These are phyloP conservation scores for Tephrocybe sp. DNA, from an alignment of 768 basidiomycete species.

Conservation along the genomic window DNA sequence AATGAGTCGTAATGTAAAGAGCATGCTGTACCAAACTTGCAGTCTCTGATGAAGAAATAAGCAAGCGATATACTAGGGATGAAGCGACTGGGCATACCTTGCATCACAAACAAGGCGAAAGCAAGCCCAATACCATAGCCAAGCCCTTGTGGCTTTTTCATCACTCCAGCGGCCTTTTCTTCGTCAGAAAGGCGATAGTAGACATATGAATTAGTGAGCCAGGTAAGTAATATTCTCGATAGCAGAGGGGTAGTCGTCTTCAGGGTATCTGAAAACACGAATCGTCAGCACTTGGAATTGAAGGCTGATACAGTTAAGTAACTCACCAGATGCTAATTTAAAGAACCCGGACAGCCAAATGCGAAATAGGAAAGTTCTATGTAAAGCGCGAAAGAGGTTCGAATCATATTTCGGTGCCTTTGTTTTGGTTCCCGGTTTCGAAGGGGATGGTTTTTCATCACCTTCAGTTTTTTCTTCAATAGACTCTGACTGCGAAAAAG, in stretches of 20 bases:
- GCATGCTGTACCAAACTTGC: conserved; percentile 27
- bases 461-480: conserved; percentile 9
- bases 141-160: conserved; percentile 36
- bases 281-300: not conserved
- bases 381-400: conserved; percentile 32
- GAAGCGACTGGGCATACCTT: conserved; percentile 28
- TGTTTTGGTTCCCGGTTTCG: not conserved
- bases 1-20: not conserved
- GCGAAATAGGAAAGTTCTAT: conserved; percentile 31
- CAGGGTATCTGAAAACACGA: conserved; percentile 33
- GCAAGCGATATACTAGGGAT: not conserved
- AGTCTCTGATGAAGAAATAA: conserved; percentile 18
- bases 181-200: conserved; percentile 30
- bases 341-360: conserved; percentile 36
- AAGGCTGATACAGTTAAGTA: not conserved
- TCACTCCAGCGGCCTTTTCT: conserved; percentile 22
- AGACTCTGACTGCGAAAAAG: not conserved
- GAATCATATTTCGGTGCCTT: conserved; percentile 25
- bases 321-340: conserved; percentile 30
- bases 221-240: conserved; percentile 45
- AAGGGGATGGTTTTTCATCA: not conserved
- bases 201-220: conserved; percentile 40
- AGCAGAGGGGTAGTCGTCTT: conserved; percentile 45
- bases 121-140: conserved; percentile 55
- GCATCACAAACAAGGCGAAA: conserved; percentile 49